phyloP scores from a whole-genome alignment of 1,284 basidiomycete genomes.

The Exobasidium rhododendri region DNA sequence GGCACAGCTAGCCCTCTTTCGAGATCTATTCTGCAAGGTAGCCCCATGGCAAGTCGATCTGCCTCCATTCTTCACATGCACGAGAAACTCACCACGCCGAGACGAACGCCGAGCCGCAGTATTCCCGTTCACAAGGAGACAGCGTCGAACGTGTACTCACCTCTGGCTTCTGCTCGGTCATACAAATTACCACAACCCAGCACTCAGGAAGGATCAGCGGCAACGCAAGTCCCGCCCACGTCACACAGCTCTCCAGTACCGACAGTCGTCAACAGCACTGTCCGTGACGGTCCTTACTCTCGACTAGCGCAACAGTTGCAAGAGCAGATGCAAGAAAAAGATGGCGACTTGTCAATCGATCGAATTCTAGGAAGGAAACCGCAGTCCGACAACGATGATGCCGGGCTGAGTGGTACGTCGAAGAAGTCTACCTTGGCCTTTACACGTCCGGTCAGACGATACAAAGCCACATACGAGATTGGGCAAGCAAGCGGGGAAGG shows the following conservation, averaged over 20 bases:
- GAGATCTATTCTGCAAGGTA: background rate
- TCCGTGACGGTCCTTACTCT: background rate
- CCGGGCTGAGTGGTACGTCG: background rate
- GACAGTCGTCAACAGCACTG: background rate
- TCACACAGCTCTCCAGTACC: background rate
- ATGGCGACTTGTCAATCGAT: background rate
- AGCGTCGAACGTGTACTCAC: background rate
- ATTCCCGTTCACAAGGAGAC: background rate
- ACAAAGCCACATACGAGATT: background rate
- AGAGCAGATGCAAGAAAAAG: slow-evolving; percentile 4
- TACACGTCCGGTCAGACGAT: background rate
- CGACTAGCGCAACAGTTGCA: background rate
- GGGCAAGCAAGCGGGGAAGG: background rate
- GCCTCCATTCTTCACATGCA: background rate
- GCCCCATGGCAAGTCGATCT: background rate
- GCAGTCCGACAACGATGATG: background rate
- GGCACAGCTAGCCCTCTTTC: background rate
- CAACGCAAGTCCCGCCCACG: background rate
- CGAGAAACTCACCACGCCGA: background rate
- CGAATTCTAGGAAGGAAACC: background rate
- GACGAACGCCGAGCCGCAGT: background rate
- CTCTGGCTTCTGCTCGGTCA: background rate
- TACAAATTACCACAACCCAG: background rate
- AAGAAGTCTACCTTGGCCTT: background rate
- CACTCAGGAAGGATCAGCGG: background rate